Evolutionary conservation across 805 yeast genomes (phyloP), one percentile per base, ranked within the genome.

Genomic region (Komagataella pseudopastoris): DNA sequence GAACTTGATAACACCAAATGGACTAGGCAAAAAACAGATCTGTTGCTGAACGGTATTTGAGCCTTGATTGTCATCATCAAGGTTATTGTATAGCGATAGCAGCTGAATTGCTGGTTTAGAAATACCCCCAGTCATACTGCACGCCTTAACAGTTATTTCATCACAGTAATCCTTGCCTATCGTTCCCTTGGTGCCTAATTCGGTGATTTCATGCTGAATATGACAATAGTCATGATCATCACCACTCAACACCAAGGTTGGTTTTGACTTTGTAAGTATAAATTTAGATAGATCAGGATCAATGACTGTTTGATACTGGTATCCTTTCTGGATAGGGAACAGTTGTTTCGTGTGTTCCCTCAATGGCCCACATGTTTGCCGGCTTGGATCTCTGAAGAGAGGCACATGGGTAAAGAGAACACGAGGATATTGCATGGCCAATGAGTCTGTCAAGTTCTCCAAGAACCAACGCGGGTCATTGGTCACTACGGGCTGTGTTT

Each of bases 191-290:
- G 58, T 56, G 14, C 53, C 50, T 14, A 48, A 23, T 10, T 43
- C 47, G 45, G 53, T 68, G 61, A 8, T 54, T 8, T 60, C 57
- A 62, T 90, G 97, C 12, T 67, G 67, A 17, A 84, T 75, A 56
- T 84, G 87, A 64, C 99, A 93, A 58, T 88, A 89, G 64, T 93
- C 99, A 68, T 93, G 99, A 63, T 93, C 99, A 64, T 93, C 99
- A 1, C 99, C 99, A 5, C 95, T 80, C 60, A 89, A 87, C 3
- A 86, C 73, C 8, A 82, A 64, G 14, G 71, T 71, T 0, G 99
- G 99, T 48, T 75, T 67, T 1, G 91, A 63, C 7, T 66, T 69
- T 6, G 71, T 59, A 47, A 93, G 65, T 4, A 93, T 72, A 18
- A 77, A 74, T 45, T 78, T 73, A 0, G 91, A 71, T 4, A 84